Evolutionary conservation across 257 asterid genomes (phyloP).

Genomic region (Echium plantagineum): DNA sequence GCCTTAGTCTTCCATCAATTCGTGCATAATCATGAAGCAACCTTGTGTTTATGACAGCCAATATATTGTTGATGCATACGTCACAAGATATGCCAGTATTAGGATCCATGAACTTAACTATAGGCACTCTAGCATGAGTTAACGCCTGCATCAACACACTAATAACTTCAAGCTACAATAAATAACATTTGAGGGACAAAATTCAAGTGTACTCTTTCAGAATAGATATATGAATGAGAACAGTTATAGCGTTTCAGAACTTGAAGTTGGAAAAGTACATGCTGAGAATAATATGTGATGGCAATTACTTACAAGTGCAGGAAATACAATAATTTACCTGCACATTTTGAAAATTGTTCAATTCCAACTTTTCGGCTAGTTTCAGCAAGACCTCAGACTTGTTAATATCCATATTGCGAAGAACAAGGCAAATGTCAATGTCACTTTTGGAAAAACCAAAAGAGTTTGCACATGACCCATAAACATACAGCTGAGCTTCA

Average conservation of each 20-base stretch:
- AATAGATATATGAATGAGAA: too few relatives aligned
- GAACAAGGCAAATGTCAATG: constrained; percentile 74
- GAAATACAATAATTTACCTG: constrained; percentile 38
- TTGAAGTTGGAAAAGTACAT: too few relatives aligned
- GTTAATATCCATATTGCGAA: constrained; percentile 41
- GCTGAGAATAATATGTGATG: too few relatives aligned
- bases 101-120: constrained; percentile 97
- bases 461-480: constrained; percentile 96
- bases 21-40: constrained; percentile 78
- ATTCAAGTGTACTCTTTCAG: too few relatives aligned
- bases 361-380: constrained; percentile 70
- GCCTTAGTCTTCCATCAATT: constrained; percentile 74
- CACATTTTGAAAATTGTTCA: constrained; percentile 70
- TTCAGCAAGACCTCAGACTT: constrained; percentile 66
- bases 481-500: constrained; percentile 57
- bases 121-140: constrained; percentile 94
- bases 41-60: constrained; percentile 90
- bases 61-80: constrained; percentile 74
- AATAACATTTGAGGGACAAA: not conserved
- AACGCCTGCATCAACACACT: constrained; percentile 53
- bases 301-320: too few relatives aligned
- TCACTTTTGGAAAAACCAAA: constrained; percentile 93
- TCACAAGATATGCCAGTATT: constrained; percentile 79
- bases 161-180: constrained; percentile 8
- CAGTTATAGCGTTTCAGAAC: too few relatives aligned